Base-by-base conservation (phyloP, 1,284 basidiomycete genomes). In the Fomitopsis schrenkii region DNA sequence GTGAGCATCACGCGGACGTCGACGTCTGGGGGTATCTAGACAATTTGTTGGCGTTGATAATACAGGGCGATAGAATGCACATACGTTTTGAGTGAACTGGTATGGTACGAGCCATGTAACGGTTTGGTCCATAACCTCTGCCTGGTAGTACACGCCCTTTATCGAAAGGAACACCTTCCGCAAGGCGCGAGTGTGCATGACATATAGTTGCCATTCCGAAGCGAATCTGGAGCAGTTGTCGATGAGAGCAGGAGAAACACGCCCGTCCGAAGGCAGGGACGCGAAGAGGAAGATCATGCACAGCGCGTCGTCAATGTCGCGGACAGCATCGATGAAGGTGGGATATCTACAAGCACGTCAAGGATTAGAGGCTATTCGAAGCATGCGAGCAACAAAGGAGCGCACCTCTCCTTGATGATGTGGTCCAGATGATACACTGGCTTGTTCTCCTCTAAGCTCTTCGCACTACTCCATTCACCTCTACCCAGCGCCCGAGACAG, bases 1-100 rank as follows among this genome's bases (percentile, higher is more conserved):
- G 97, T 99, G 67, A 98, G 79, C 91, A 99, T 97, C 59, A 99
- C 97, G 57, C 97, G 90, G 72, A 98, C 93, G 76, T 99, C 97
- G 65, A 99, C 96, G 71, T 99, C 97, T 55, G 88, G 76, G 8
- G 97, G 97, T 62, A 98, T 88, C 94, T 96, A 67, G 10, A 38
- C 53, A n/a, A 60, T 44, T 44, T 66, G 5, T 40, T 14, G 9
- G 38, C 6, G 50, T 59, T 55, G 61, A 52, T 56, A 22, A 54
- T 10, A 38, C 42, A 12, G 44, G 9, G 42, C 62, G 42, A 55
- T 22, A 58, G 26, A 28, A 50, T 56, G 15, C 4, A 76, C 85
- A 62, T 69, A 97, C 95, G 68, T 86, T 91, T 79, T 99, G 97
- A 4, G 96, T 97, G 76, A 99, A 99, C 72, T 95, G 93, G 76